A percentile compares a stretch with the other conserved stretches of the same genome.
These are phyloP conservation scores for Fragaria ananassa DNA, from an alignment of 306 rosid genomes.

Conservation along the genomic window DNA sequence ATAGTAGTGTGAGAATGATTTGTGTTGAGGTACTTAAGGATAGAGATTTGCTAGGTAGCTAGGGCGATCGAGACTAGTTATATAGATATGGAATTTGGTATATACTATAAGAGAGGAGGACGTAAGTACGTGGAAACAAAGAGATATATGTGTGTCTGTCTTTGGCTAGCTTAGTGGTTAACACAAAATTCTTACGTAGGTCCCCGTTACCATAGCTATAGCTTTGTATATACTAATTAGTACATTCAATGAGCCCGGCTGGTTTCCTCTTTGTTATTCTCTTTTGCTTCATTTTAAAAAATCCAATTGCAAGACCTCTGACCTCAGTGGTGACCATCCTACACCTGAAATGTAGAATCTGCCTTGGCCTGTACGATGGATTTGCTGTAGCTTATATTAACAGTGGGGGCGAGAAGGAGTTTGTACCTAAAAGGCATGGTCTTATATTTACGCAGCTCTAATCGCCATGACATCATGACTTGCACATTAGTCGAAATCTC, in stretches of 20 bases:
- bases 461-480: too few species aligned
- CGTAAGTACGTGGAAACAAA: neutral
- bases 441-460: too few species aligned
- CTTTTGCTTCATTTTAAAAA: neutral
- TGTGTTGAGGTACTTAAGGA: neutral
- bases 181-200: constrained; percentile 20
- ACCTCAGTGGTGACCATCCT: constrained; percentile 6
- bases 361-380: neutral
- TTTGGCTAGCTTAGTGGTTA: constrained; percentile 16
- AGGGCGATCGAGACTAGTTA: neutral
- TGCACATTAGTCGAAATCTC: neutral
- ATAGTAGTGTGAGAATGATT: neutral
- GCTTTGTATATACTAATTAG: neutral
- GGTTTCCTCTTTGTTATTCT: neutral
- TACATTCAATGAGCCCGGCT: neutral
- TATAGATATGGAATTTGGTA: constrained; percentile 1
- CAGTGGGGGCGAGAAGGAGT: neutral
- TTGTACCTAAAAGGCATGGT: too few species aligned
- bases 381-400: neutral
- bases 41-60: neutral
- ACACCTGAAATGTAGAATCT: neutral
- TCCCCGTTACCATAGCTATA: neutral
- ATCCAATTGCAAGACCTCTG: neutral
- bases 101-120: neutral
- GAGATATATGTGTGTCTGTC: neutral